These are phyloP conservation scores for Elsinoe fawcettii DNA, from an alignment of 2,329 filamentous ascomycete species.

Conservation along the genomic window DNA sequence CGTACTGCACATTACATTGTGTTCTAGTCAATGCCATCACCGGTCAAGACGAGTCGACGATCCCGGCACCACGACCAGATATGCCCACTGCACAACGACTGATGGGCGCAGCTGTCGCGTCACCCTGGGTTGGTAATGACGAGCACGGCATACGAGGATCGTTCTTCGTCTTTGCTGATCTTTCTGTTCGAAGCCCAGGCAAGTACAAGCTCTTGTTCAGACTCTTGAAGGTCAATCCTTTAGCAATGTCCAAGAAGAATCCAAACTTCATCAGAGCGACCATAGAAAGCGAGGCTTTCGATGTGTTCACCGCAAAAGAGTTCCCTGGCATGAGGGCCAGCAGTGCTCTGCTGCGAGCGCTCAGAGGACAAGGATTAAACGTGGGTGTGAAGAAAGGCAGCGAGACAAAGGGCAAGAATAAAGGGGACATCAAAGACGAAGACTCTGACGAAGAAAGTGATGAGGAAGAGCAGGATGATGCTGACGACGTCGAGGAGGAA, in stretches of 20 bases:
- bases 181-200: conserved; percentile 71
- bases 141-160: conserved; percentile 66
- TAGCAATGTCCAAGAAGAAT: conserved; percentile 46
- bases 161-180: conserved; percentile 79
- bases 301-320: conserved; percentile 75
- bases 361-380: conserved; percentile 73
- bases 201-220: conserved; percentile 68
- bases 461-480: conserved; percentile 34
- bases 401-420: conserved; percentile 41
- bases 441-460: conserved; percentile 31
- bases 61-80: conserved; percentile 42
- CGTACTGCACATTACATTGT: conserved; percentile 55
- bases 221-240: conserved; percentile 62
- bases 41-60: conserved; percentile 58
- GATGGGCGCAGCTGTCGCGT: conserved; percentile 72
- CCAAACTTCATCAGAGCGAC: conserved; percentile 44
- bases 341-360: conserved; percentile 61
- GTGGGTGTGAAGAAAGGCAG: conserved; percentile 85
- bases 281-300: conserved; percentile 62
- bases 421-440: conserved; percentile 32
- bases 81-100: conserved; percentile 60
- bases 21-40: conserved; percentile 65
- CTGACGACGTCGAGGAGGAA: conserved; percentile 48
- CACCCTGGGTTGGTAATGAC: conserved; percentile 67
- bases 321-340: conserved; percentile 79